Base-by-base conservation (phyloP, 495 filamentous ascomycete genomes). In the Parmelia sp. region DNA sequence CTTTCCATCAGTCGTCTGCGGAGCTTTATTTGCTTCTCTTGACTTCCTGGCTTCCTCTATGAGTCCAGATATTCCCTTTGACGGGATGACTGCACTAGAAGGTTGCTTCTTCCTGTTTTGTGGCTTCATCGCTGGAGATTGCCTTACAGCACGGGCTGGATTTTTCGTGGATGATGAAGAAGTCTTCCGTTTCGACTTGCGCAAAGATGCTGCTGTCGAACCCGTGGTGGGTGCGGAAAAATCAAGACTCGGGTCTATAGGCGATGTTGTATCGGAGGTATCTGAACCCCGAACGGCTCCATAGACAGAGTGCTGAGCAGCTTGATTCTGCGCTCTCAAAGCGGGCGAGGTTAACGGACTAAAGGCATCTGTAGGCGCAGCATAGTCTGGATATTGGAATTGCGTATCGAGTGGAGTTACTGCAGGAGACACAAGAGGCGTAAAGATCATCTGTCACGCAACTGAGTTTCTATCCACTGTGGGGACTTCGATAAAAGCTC, bases 291-390 rank as follows among this genome's bases (percentile, higher is more conserved):
- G 68, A 33, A 75, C 65, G 42, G 76, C 73, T 27, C 67, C 63
- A 42, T 77, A 73, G 29, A 69, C 60, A 10, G 71, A 70, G 78
- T 62, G 73, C 73, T 70, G 75, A 65, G 86, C 75, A 62, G 61
- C 66, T 25, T 73, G 72, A 40, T 85, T 86, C 72, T 95, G 91
- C 15, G 90, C 89, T 73, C 93, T 86, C 39, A 97, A 80, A 7
- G 93, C 92, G 0, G 94, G 94, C 31, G 94, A 97, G 2, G 89
- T 95, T 53, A 98, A 79, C 8, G 94, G 94, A 68, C 91, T 97
- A 71, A 97, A 96, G 73, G 94, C 92, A 51, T 91, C 90, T n/a
- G 88, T 86, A 14, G 89, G 88, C 17, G 91, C 85, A 17, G 88
- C 85, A 71, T 90, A 97, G 64, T 92, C 90, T 15, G 86, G 84